These are phyloP conservation scores for Lepidium aucheri DNA, from an alignment of 345 rosid genomes.

Conservation along the genomic window DNA sequence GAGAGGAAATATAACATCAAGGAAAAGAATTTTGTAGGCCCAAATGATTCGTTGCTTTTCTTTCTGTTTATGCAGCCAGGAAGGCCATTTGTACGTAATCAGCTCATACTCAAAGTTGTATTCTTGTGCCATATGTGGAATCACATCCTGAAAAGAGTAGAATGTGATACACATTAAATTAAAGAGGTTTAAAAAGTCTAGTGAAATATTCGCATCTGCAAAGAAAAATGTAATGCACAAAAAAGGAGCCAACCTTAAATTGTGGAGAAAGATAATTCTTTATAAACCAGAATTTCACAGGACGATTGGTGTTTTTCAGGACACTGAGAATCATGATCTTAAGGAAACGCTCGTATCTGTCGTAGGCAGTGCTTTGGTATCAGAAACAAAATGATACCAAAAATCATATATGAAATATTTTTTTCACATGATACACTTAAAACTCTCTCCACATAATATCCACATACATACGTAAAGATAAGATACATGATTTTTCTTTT, in stretches of 20 bases:
- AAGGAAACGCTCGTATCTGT: constrained; percentile 91
- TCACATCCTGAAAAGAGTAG: constrained; percentile 64
- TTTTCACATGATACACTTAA: constrained; percentile 6
- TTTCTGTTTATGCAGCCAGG: constrained; percentile 98
- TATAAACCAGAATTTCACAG: constrained; percentile 98
- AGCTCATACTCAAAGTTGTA: constrained; percentile 92
- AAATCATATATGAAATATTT: neutral
- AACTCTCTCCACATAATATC: neutral
- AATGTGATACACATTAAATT: neutral
- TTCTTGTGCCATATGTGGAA: constrained; percentile 91
- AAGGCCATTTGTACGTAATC: constrained; percentile 96
- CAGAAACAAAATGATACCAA: constrained; percentile 1
- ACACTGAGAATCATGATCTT: constrained; percentile 98
- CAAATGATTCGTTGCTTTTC: constrained; percentile 97
- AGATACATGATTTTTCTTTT: neutral
- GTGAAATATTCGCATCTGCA: neutral
- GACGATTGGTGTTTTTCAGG: constrained; percentile 81
- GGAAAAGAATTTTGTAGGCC: constrained; percentile 97
- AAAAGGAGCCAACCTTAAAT: constrained; percentile 59
- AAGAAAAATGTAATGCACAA: neutral
- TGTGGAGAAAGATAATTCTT: constrained; percentile 98
- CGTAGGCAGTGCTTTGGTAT: constrained; percentile 18
- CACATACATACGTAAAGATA: neutral
- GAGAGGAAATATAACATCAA: constrained; percentile 94
- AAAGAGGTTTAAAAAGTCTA: neutral